These are phyloP conservation scores for Pleomassaria siparia DNA, from an alignment of 2,329 filamentous ascomycete genomes.

Conservation along the genomic window DNA sequence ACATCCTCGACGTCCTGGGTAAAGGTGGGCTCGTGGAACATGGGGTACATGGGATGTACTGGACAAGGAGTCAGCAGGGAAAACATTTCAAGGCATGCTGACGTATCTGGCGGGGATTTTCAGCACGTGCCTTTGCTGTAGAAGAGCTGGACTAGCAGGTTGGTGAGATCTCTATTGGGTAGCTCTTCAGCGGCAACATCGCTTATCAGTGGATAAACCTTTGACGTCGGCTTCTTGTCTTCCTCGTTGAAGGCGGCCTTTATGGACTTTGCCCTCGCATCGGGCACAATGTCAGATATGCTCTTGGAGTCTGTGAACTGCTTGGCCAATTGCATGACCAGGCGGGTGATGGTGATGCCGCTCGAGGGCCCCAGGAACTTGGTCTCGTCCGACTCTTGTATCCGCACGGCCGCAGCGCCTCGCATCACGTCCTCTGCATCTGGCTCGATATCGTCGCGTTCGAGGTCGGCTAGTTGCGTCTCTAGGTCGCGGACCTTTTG, in stretches of 20 bases:
- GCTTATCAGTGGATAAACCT: conserved; percentile 89
- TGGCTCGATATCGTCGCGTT: conserved; percentile 70
- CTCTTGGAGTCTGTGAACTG: conserved; percentile 87
- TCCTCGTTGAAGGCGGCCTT: conserved; percentile 69
- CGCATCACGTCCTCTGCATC: conserved; percentile 84
- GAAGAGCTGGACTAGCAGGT: conserved; percentile 81
- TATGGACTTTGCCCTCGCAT: conserved; percentile 66
- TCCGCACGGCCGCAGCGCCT: conserved; percentile 79
- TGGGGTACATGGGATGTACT: conserved; percentile 88
- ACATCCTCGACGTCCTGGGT: conserved; percentile 76
- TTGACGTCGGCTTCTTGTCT: conserved; percentile 67
- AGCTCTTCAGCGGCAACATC: conserved; percentile 75
- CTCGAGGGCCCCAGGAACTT: conserved; percentile 92
- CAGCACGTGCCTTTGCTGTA: conserved; percentile 72
- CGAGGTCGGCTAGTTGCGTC: conserved; percentile 75
- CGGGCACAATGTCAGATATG: conserved; percentile 88
- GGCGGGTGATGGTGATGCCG: conserved; percentile 89
- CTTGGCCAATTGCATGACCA: conserved; percentile 96
- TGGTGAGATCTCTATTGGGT: conserved; percentile 72
- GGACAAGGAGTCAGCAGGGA: conserved; percentile 17
- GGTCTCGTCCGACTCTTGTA: conserved; percentile 83
- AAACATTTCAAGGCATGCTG: no score
- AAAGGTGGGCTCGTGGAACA: conserved; percentile 81
- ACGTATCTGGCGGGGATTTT: neutral
- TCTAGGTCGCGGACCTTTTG: conserved; percentile 82